These are phyloP conservation scores for Canavalia gladiata DNA, from an alignment of 306 rosid genomes.

Conservation along the genomic window DNA sequence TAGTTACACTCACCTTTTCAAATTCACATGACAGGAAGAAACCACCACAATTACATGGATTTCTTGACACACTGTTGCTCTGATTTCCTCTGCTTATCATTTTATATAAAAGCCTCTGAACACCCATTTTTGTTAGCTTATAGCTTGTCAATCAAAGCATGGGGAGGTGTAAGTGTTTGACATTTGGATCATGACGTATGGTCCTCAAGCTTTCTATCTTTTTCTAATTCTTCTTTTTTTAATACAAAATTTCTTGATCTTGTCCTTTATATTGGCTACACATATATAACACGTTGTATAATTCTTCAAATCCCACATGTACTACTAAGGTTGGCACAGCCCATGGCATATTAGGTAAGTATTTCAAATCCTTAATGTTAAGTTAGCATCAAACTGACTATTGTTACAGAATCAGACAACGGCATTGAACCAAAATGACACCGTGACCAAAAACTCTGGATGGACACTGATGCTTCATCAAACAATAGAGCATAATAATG, in stretches of 20 bases:
- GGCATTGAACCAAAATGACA: conserved; percentile 47
- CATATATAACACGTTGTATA: conserved; percentile 30
- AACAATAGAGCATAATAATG: conserved; percentile 11
- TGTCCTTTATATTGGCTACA: conserved; percentile 48
- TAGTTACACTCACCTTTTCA: conserved; percentile 62
- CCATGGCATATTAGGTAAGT: conserved; percentile 40
- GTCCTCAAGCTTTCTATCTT: conserved; percentile 22
- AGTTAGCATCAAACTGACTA: conserved; percentile 34
- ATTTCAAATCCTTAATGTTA: conserved; percentile 51
- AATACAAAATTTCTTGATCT: conserved; percentile 23
- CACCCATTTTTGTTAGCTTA: conserved; percentile 47
- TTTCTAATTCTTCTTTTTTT: neutral
- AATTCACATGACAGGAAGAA: conserved; percentile 69
- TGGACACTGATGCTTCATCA: conserved; percentile 44
- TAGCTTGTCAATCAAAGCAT: conserved; percentile 48
- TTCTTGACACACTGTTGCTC: conserved; percentile 59
- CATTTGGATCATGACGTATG: conserved; percentile 59
- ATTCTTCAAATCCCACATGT: conserved; percentile 37
- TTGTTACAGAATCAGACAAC: conserved; percentile 45
- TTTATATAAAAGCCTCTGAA: conserved; percentile 55
- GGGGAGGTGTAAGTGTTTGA: conserved; percentile 38
- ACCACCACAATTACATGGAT: conserved; percentile 56
- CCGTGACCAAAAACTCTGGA: neutral
- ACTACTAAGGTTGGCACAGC: conserved; percentile 34
- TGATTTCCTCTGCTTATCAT: conserved; percentile 44